Evolutionary conservation across 257 asterid species (phyloP), one percentile per base, ranked within the genome.

Genomic region (Ophiorrhiza pumila): DNA sequence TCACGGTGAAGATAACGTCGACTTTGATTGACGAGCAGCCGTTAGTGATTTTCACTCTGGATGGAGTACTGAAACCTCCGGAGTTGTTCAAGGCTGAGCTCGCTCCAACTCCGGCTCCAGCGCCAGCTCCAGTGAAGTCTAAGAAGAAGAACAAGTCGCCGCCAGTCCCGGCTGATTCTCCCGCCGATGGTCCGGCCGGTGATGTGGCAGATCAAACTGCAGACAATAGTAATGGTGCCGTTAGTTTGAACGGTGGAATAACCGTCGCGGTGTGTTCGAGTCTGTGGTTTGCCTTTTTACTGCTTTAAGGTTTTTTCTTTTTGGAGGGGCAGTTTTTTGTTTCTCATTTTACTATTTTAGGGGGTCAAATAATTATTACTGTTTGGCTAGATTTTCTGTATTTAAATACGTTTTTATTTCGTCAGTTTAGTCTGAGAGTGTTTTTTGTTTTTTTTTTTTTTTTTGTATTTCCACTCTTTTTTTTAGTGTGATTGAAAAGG

Each of bases 21-120:
- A 87, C 88, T 9, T 32, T 89, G 55, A 15, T 80, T 9, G 89
- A 87, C 63, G 68, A 89, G 45, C 82, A 79, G 65, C 92, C 92
- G n/a, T 32, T 89, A 42, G 84, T 85, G 0, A 84, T 89, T 52
- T 87, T 79, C 34, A 43, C 79, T 4, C 18, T 89, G 32, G 78
- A 84, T 63, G 84, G 84, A 79, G 92, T 89, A 25, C 39, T 89
- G 61, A 20, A 79, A 58, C 92, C 95, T 0, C 68, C 53, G 72
- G 95, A 89, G 69, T 65, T 89, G 73, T 87, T 84, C 63, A 85
- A 82, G 76, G 68, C 74, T 14, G 68, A 65, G 29, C 45, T 23
- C 23, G 74, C 83, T 11, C 81, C 84, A 6, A 71, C 84, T 0
- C 87, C 90, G 22, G 84, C 96, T 5, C 92, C 96, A 2, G 89